These are phyloP conservation scores for Phytophthora constricta DNA, from an alignment of 352 stramenopile species.

Conservation along the genomic window DNA sequence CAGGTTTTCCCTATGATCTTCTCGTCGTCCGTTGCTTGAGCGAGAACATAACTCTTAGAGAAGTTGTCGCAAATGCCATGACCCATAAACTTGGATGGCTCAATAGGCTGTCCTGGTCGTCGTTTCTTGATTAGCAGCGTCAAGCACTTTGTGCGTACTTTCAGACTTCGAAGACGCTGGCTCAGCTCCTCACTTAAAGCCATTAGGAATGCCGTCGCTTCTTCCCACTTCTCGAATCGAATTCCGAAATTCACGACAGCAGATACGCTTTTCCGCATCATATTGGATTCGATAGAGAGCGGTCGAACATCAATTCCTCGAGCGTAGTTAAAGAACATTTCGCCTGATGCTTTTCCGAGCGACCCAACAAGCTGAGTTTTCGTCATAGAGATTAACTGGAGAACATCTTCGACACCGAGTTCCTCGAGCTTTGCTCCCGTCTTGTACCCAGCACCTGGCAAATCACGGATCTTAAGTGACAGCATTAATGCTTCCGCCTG, in stretches of 20 bases:
- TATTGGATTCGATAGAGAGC: conserved; percentile 72
- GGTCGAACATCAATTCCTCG: conserved; percentile 76
- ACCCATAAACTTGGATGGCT: conserved; percentile 89
- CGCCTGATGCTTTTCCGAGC: conserved; percentile 73
- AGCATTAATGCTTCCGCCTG: conserved; percentile 72
- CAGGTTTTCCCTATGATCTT: conserved; percentile 54
- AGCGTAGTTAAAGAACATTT: conserved; percentile 80
- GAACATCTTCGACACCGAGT: conserved; percentile 65
- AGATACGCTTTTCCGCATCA: conserved; percentile 89
- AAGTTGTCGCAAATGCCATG: conserved; percentile 88
- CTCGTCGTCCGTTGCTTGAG: conserved; percentile 62
- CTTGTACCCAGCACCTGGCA: conserved; percentile 83
- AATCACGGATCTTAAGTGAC: conserved; percentile 66
- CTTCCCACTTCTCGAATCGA: conserved; percentile 80
- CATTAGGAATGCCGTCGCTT: conserved; percentile 84
- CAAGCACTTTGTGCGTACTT: conserved; percentile 64
- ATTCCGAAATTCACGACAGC: conserved; percentile 94
- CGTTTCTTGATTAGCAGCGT: conserved; percentile 90
- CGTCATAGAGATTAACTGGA: conserved; percentile 60
- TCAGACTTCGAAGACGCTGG: conserved; percentile 62
- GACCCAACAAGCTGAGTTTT: conserved; percentile 59
- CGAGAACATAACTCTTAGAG: conserved; percentile 72
- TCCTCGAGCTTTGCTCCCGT: conserved; percentile 75
- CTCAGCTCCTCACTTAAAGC: conserved; percentile 81
- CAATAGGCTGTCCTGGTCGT: conserved; percentile 60